Base-by-base conservation (phyloP, 257 asterid species). In the Jacaranda copaia region DNA sequence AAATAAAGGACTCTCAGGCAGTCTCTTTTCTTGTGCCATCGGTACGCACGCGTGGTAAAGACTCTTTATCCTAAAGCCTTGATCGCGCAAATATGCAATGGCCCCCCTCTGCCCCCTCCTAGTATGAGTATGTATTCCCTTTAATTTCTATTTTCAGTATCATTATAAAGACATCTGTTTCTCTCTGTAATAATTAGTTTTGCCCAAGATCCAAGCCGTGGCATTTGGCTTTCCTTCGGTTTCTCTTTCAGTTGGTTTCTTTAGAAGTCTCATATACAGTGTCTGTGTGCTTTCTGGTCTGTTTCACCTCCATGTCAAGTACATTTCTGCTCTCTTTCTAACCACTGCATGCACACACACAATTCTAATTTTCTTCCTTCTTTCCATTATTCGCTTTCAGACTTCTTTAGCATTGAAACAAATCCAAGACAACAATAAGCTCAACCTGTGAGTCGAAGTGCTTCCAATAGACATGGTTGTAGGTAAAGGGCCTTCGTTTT, bases 401-500 rank as follows among this genome's bases (percentile, higher is more conserved):
- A 12, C 0, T 12, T 3, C 8, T 18, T 20, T 15, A 35, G 18
- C 8, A 11, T 13, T 52, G 38, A 45, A 5, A 25, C 32, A 25
- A 25, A 25, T 25, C 32, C 32, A 25, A 25, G 32, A 25, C 32
- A 25, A 25, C 32, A 25, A 0, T 25, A 25, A 25, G 32, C 32
- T 25, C 32, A 25, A 0, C 32, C 32, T 25, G 32, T 25, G 32
- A 25, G 32, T 25, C 32, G 1, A 25, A 25, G 32, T 25, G 32
- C 32, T 25, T 25, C 32, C 32, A 25, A 25, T 25, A 25, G 4
- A 48, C 0, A 84, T 84, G 87, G 80, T 86, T n/a, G 38, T 13
- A 56, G 85, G 94, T 3, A 88, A 88, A 65, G 85, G 72, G 2
- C 94, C 94, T 4, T 92, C 98, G 0, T 92, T 94, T 67, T 94